Base-by-base conservation (phyloP, 78 protist species). In the Cavenderia fasciculata region DNA sequence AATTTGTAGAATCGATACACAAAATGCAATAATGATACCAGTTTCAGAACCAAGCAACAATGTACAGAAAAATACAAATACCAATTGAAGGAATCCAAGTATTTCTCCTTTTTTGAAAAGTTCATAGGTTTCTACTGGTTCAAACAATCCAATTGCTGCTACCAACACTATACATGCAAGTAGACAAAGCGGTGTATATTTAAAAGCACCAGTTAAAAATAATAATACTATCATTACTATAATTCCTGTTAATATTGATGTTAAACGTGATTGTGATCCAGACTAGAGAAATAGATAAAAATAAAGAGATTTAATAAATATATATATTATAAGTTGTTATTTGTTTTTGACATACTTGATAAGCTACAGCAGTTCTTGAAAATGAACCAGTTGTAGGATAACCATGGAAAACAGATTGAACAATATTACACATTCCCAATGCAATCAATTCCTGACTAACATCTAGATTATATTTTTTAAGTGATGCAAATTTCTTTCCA, bases 391-490 rank as follows among this genome's bases (percentile, higher is more conserved):
- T 77, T 34, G 66, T 56, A 14, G 93, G 86, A 29, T 63, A 74
- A 10, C 85, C 93, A 59, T 63, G 70, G 19, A 87, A 74, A 18
- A 68, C 44, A 11, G 79, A 43, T 44, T 70, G 77, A 19, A 87
- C 51, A 0, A 87, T 49, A 38, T 87, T 87, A 51, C 85, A 76
- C 86, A 87, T 75, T 43, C 93, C 93, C 27, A 87, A 47, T 10
- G 93, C 85, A 38, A 87, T 44, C 36, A 87, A 52, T 51, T 87
- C 93, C 29, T 87, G 93, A n/a, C 77, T 74, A 31, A 78, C 71
- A 41, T 69, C 47, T 12, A 87, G 43, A 36, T 31, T 49, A 34
- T 87, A 87, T 4, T 87, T 75, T 69, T 68, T 68, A 56, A 52
- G 43, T 4, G 86, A 38, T 38, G 93, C 34, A 57, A 87, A 87